These are phyloP conservation scores for Backusella circina DNA, from an alignment of 192 early-diverging fungal genomes.

Conservation along the genomic window DNA sequence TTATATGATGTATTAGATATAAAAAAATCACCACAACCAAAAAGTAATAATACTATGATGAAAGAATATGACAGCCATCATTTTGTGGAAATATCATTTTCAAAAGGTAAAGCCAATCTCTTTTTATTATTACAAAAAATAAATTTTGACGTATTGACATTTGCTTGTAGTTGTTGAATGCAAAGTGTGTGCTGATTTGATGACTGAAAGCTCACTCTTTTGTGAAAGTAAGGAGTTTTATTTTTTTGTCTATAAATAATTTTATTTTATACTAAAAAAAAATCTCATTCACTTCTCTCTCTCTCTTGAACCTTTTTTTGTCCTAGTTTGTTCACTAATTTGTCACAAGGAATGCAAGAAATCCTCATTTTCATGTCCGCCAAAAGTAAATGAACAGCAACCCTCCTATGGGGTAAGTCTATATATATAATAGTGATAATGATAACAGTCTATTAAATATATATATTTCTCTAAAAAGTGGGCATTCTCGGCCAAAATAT, in stretches of 20 bases:
- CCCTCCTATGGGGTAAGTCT: conserved; percentile 30
- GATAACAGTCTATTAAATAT: background rate
- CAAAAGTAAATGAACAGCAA: conserved; percentile 31
- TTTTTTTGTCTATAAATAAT: background rate
- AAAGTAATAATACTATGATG: background rate
- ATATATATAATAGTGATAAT: background rate
- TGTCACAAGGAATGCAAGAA: conserved; percentile 35
- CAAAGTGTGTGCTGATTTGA: conserved; percentile 40
- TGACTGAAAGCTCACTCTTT: conserved; percentile 45
- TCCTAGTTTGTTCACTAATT: conserved; percentile 29
- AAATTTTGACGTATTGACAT: too few relatives aligned
- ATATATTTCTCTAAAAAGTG: too few relatives aligned
- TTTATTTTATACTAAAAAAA: background rate
- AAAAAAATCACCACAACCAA: background rate
- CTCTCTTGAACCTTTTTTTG: background rate
- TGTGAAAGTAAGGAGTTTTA: conserved; percentile 42
- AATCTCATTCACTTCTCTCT: background rate
- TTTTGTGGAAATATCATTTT: conserved; percentile 55
- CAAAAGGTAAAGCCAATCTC: conserved; percentile 39
- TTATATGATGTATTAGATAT: background rate
- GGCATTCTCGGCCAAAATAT: conserved; percentile 34
- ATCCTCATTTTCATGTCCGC: conserved; percentile 30
- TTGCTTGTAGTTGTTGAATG: conserved; percentile 44
- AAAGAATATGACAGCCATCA: conserved; percentile 29
- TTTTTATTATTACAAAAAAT: background rate